Conservation (phyloP, 1,284 basidiomycete genomes). For the Takashimella koratensis region DNA sequence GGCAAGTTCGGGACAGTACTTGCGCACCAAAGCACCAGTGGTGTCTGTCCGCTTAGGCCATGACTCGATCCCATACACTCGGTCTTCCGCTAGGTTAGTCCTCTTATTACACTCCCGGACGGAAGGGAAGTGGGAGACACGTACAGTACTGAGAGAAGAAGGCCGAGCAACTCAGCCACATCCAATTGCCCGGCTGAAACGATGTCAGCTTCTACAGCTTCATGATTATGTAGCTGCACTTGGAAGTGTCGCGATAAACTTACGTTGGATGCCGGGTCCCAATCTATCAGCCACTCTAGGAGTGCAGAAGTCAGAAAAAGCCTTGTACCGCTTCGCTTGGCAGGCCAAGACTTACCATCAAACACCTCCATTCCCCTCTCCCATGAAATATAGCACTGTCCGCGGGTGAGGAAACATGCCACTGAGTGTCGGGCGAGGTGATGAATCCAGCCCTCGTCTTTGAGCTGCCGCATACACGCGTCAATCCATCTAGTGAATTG, state of each 20-base stretch:
- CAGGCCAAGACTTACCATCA: constrained; percentile 48
- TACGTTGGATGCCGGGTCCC: constrained; percentile 51
- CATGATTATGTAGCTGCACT: neutral
- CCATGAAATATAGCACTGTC: constrained; percentile 58
- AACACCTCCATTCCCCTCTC: constrained; percentile 57
- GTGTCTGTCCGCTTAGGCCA: constrained; percentile 54
- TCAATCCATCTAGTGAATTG: constrained; percentile 38
- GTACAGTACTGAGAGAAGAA: constrained; percentile 49
- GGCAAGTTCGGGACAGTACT: constrained; percentile 52
- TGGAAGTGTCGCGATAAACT: constrained; percentile 2
- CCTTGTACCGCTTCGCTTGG: too few species aligned
- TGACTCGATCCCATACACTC: constrained; percentile 50
- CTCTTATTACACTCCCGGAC: neutral
- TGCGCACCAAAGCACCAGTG: constrained; percentile 49
- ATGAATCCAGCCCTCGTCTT: constrained; percentile 54
- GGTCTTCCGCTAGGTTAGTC: constrained; percentile 47
- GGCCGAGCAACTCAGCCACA: constrained; percentile 54
- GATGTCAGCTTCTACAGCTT: neutral
- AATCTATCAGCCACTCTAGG: constrained; percentile 48
- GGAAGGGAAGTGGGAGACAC: constrained; percentile 4
- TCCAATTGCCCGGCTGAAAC: constrained; percentile 51
- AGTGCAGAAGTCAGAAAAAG: too few species aligned
- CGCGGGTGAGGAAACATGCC: constrained; percentile 56
- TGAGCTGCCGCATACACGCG: constrained; percentile 54
- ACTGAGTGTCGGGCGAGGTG: constrained; percentile 56